phyloP scores from a whole-genome alignment of 371 early-diverging fungal species.

The Rhizopus delemar region DNA sequence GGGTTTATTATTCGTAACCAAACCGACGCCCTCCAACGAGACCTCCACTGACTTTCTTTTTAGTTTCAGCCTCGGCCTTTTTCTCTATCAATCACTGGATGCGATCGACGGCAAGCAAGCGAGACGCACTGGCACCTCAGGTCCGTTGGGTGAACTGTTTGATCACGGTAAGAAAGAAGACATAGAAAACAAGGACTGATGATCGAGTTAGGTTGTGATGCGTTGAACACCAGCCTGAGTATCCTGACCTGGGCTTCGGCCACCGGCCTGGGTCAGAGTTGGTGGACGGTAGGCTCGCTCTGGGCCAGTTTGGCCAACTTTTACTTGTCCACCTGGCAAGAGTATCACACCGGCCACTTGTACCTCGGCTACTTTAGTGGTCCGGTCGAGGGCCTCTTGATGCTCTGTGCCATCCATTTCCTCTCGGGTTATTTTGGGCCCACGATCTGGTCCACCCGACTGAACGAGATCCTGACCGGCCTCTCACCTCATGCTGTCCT shows the following conservation, averaged over 20 bases:
- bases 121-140: conserved; percentile 84
- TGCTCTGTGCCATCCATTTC: conserved; percentile 62
- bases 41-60: not conserved
- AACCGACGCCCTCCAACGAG: not conserved
- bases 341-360: conserved; percentile 91
- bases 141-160: conserved; percentile 95
- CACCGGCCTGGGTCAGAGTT: conserved; percentile 72
- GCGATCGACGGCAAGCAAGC: conserved; percentile 99
- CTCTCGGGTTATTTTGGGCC: conserved; percentile 65
- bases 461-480: conserved; percentile 32
- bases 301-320: conserved; percentile 77
- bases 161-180: conserved; percentile 69
- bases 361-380: conserved; percentile 93
- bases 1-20: conserved; percentile 77
- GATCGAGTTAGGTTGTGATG: conserved; percentile 77
- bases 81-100: conserved; percentile 95
- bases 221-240: conserved; percentile 78
- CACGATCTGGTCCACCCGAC: conserved; percentile 40
- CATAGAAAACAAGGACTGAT: not conserved
- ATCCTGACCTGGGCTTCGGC: conserved; percentile 65
- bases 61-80: conserved; percentile 86
- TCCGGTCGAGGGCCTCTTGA: conserved; percentile 94
- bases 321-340: conserved; percentile 95
- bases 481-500: conserved; percentile 2
- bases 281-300: conserved; percentile 68